Percentiles rank a stretch among this genome's conserved stretches.
These are phyloP conservation scores for Colletotrichum sidae DNA, from an alignment of 2,329 filamentous ascomycete species.

Conservation along the genomic window DNA sequence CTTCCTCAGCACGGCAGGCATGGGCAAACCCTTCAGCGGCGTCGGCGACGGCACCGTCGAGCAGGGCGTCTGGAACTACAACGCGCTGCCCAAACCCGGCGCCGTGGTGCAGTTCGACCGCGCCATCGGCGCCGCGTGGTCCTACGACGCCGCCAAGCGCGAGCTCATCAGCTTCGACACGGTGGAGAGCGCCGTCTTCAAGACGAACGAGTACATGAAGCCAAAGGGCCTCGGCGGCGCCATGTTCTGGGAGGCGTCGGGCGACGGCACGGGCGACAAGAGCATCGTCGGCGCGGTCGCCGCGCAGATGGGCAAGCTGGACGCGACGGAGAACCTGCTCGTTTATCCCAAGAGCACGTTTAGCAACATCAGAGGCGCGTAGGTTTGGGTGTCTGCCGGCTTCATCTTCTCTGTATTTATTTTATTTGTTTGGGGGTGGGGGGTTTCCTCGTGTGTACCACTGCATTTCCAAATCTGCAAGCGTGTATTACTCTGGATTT, in stretches of 20 bases:
- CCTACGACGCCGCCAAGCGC: conserved; percentile 69
- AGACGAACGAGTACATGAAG: conserved; percentile 71
- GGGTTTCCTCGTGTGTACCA: no score
- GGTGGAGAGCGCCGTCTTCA: conserved; percentile 66
- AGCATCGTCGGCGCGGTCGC: conserved; percentile 71
- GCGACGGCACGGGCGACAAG: conserved; percentile 63
- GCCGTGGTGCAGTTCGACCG: conserved; percentile 68
- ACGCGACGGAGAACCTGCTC: conserved; percentile 63
- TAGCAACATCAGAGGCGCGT: conserved; percentile 62
- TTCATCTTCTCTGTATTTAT: neutral
- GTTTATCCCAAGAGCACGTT: conserved; percentile 68
- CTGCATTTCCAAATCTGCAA: no score
- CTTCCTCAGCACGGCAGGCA: conserved; percentile 75
- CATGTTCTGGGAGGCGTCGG: conserved; percentile 88
- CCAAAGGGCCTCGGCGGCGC: conserved; percentile 74
- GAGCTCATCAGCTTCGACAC: conserved; percentile 80
- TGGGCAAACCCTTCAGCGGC: conserved; percentile 72
- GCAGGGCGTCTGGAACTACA: conserved; percentile 78
- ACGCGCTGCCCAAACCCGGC: conserved; percentile 72
- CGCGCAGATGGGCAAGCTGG: conserved; percentile 59
- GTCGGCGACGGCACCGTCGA: conserved; percentile 70
- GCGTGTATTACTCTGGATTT: no score
- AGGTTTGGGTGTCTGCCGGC: neutral
- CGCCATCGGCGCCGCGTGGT: conserved; percentile 74
- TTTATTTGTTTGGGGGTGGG: neutral